Conservation (phyloP, 129 eudicot genomes). For the Dittrichia graveolens region DNA sequence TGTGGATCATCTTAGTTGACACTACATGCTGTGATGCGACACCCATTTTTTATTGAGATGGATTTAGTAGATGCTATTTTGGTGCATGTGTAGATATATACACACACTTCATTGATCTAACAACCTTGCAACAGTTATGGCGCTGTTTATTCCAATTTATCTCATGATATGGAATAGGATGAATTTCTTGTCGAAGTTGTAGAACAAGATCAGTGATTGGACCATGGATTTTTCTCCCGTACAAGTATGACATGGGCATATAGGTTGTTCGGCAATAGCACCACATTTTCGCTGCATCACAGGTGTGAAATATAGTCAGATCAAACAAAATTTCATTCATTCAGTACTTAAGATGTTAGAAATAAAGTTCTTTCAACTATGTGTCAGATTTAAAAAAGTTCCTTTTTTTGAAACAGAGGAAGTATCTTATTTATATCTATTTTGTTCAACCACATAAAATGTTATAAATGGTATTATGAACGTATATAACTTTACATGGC, state of each 20-base stretch:
- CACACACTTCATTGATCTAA: background rate
- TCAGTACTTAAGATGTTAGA: background rate
- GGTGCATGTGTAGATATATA: background rate
- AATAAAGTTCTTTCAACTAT: background rate
- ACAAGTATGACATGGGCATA: conserved; percentile 80
- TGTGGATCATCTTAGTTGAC: background rate
- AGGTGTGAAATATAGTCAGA: background rate
- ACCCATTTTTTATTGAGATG: background rate
- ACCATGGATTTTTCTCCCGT: conserved; percentile 64
- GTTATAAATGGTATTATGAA: too few species aligned
- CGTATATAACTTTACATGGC: too few species aligned
- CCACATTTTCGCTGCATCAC: conserved; percentile 66
- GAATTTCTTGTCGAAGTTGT: conserved; percentile 60
- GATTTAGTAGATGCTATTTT: background rate
- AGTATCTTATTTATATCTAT: too few species aligned
- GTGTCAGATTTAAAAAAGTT: too few species aligned
- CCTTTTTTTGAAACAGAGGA: too few species aligned
- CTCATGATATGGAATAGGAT: conserved; percentile 50
- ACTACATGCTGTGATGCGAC: background rate
- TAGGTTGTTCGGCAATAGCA: conserved; percentile 68
- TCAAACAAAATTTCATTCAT: background rate
- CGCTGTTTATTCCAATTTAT: conserved; percentile 74
- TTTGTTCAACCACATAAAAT: too few species aligned
- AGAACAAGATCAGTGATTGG: conserved; percentile 61
- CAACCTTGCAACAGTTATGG: conserved; percentile 66